Evolutionary conservation across 2,329 filamentous ascomycete species (phyloP), one percentile per base, ranked within the genome.

Genomic region (Botrytis medusae): DNA sequence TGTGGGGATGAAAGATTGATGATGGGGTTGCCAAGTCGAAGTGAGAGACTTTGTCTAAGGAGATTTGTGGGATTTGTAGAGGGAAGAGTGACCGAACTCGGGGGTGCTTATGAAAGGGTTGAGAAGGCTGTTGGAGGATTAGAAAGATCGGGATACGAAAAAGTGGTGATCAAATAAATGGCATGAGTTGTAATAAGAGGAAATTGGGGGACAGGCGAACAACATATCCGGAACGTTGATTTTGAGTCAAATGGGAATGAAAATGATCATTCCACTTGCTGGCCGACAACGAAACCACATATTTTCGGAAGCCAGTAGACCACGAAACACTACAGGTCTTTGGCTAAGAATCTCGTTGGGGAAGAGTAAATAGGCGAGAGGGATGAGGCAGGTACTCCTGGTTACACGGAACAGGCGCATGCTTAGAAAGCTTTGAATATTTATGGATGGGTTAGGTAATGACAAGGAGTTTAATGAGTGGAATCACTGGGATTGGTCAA

Each of bases 61-160:
- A 65, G 69, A n/a, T 72, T 72, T 57, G 69, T 72, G 18, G 69
- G 69, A 2, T 72, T 72, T 29, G 69, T 72, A 20, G 69, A 72
- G 37, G 69, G 69, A n/a, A 65, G 69, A 42, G 69, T 72, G 20
- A 54, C 37, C 25, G 69, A 72, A 57, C 61, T 72, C 3, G 60
- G 69, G 1, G 69, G 60, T 44, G 69, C 69, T 34, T 72, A 72
- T 59, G 32, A 8, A 9, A 67, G 60, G 12, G 69, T 72, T 34
- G 69, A 72, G 46, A 72, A 65, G 37, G 69, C 46, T 48, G 69
- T 72, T 22, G 60, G 32, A 12, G 60, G 46, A 18, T 22, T 72
- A 34, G 69, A 72, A 62, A 65, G 46, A 29, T 54, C 61, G 32
- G 61, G 65, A 40, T 59, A 69, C 29, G 65, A 69, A 42, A 69